Evolutionary conservation across 2,329 filamentous ascomycete species (phyloP).

Genomic region (Mollisia scopiformis): DNA sequence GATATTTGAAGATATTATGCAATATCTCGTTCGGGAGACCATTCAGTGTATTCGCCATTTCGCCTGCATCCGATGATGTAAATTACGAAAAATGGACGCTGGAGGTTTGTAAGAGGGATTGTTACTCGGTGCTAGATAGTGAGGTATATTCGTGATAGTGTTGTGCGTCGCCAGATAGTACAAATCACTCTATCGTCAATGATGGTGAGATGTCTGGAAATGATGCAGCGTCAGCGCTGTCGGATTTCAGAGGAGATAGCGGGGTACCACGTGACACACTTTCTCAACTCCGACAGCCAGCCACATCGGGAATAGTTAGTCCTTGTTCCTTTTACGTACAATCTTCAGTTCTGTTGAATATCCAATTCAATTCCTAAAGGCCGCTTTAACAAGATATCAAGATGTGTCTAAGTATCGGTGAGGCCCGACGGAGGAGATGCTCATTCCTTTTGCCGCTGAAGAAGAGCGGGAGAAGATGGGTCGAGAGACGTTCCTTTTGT

Average conservation of each 20-base stretch:
- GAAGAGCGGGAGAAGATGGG: not conserved
- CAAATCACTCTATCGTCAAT: no score
- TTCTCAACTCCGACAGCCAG: not conserved
- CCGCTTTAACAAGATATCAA: no score
- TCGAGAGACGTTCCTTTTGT: not conserved
- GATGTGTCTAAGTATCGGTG: not conserved
- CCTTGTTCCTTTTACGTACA: not conserved
- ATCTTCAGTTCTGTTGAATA: not conserved
- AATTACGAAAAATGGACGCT: no score
- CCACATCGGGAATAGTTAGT: no score
- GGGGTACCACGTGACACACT: not conserved
- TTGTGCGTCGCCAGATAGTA: no score
- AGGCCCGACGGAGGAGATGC: not conserved
- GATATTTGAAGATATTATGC: constrained; percentile 59
- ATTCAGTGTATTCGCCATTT: constrained; percentile 3
- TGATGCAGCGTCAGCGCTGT: no score
- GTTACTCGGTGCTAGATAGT: no score
- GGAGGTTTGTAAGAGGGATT: no score
- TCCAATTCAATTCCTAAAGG: not conserved
- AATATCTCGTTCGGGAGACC: constrained; percentile 61
- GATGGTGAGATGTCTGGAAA: no score
- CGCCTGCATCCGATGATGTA: not conserved
- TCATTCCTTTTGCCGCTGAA: no score
- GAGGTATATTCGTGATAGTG: no score
- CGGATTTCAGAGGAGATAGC: no score